A percentile compares a stretch with the other conserved stretches of the same genome.
phyloP scores from a whole-genome alignment of 129 eudicot species.

The Solidago caesia region DNA sequence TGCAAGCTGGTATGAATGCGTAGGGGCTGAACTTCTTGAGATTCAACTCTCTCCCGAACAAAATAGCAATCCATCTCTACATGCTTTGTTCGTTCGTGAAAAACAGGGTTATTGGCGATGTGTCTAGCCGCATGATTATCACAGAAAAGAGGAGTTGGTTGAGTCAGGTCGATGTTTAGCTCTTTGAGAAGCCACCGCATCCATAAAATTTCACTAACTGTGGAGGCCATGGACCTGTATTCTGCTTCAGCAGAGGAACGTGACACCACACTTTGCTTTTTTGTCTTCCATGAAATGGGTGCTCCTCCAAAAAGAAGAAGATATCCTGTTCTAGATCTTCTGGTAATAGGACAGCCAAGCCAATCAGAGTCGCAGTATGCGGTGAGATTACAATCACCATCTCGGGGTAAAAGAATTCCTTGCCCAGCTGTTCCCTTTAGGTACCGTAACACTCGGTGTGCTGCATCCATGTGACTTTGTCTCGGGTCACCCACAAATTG shows the following conservation, averaged over 20 bases:
- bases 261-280: not conserved
- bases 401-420: not conserved
- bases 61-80: no score
- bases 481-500: no score
- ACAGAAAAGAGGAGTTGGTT: not conserved
- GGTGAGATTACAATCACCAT: not conserved
- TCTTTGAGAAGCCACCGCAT: not conserved
- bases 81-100: no score
- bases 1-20: not conserved
- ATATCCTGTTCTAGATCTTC: not conserved
- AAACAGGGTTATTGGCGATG: no score
- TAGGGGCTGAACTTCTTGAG: not conserved
- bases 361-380: not conserved
- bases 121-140: no score
- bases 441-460: not conserved
- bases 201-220: not conserved
- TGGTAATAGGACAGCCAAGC: not conserved
- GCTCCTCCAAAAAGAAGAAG: not conserved
- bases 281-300: not conserved
- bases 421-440: not conserved
- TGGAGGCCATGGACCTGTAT: not conserved
- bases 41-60: no score
- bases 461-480: not conserved
- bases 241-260: not conserved
- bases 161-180: not conserved